Base-by-base conservation (phyloP, 257 asterid genomes). In the Anisodus acutangulus region DNA sequence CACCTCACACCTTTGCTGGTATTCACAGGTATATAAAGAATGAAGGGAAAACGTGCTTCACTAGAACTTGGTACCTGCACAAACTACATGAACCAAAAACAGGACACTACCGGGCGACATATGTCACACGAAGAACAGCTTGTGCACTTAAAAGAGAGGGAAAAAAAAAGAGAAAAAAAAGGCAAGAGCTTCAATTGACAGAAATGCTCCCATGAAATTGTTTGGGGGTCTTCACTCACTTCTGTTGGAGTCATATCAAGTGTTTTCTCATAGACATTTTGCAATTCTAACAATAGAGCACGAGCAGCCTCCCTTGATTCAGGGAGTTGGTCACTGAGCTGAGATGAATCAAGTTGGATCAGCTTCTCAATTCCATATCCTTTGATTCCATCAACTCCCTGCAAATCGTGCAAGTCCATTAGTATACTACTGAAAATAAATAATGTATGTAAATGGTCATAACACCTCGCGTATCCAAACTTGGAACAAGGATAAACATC, bases 261-360 rank as follows among this genome's bases (percentile, higher is more conserved):
- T 62, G 89, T 86, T 86, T 93, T 94, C 86, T 88, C 92, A 13
- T 91, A 93, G 6, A 89, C 89, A 45, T 91, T 87, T 83, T 89
- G 94, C 86, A 95, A 85, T 89, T 94, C 95, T 88, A 94, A 78
- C 88, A 94, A 63, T 60, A 94, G 88, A 83, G 88, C 78, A 78
- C 97, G 97, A 47, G 98, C 97, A 22, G 98, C 97, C 83, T 95
- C 97, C 87, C 95, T 91, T n/a, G 98, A 95, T 89, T 91, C 98
- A 0, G 98, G 98, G 85, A 95, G 98, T 88, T 90, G 90, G 88
- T 92, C 97, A 45, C 91, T 92, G 9, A 95, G 96, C 88, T 95
- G 98, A 82, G 97, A 90, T 85, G 91, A 92, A 62, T 94, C 97
- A 85, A 92, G 90, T 88, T 93, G 97, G 70, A 95, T 86, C 90